Evolutionary conservation across 148 eudicot species (phyloP).

Genomic region (Talinum fruticosum): DNA sequence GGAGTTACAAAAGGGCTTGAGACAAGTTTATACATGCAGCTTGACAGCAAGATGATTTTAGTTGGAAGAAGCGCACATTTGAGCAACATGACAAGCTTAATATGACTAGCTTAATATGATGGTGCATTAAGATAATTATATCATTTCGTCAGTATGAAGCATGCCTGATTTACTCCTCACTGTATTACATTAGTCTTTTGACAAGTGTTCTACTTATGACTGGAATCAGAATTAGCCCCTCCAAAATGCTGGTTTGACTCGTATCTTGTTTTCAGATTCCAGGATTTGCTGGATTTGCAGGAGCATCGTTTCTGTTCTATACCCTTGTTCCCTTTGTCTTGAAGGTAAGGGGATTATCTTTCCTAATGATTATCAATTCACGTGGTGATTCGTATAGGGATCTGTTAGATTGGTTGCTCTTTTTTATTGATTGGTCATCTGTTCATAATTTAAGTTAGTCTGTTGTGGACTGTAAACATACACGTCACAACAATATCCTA

Average conservation of each 20-base stretch:
- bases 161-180: neutral
- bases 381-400: neutral
- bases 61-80: neutral
- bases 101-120: too few relatives aligned
- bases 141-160: neutral
- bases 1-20: neutral
- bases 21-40: neutral
- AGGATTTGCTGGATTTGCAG: conserved; percentile 58
- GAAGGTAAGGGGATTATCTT: conserved; percentile 38
- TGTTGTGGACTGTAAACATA: neutral
- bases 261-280: conserved; percentile 42
- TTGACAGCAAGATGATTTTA: neutral
- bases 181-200: neutral
- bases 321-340: conserved; percentile 58
- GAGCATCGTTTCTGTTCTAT: conserved; percentile 55
- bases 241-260: neutral
- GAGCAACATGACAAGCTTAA: neutral
- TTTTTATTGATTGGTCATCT: neutral
- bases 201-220: neutral
- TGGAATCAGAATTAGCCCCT: neutral
- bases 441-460: neutral
- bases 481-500: neutral
- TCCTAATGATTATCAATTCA: neutral
- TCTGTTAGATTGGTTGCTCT: neutral
- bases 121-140: neutral